Conservation (phyloP, 371 early-diverging fungal species). For the Apophysomyces sp. region DNA sequence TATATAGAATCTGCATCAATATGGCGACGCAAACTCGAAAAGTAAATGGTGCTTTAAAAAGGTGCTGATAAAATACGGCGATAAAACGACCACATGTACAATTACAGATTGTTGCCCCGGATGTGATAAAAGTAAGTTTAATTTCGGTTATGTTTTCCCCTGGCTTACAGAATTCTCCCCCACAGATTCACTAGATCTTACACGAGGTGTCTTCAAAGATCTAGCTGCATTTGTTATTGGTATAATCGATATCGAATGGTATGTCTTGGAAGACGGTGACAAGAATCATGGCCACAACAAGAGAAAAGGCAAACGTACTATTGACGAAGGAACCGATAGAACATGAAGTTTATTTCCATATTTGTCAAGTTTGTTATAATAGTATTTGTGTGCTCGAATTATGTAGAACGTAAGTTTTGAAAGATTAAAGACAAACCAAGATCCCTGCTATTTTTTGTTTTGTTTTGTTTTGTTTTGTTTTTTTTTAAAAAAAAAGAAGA, state of each 20-base stretch:
- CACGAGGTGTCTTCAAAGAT: constrained; percentile 58
- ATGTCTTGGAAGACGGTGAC: constrained; percentile 11
- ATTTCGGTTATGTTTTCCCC: not conserved
- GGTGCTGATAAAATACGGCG: constrained; percentile 23
- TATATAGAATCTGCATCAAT: constrained; percentile 32
- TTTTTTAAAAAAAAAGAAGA: no score
- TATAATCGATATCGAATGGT: constrained; percentile 58
- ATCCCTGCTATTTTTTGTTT: not conserved
- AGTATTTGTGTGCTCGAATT: not conserved
- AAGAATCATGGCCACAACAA: not conserved
- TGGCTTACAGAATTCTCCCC: not conserved
- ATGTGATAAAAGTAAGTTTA: constrained; percentile 27
- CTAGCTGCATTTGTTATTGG: constrained; percentile 48
- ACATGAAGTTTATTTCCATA: not conserved
- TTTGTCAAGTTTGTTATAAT: not conserved
- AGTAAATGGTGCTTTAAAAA: constrained; percentile 43
- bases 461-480: not conserved
- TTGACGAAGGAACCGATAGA: not conserved
- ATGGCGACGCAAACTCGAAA: constrained; percentile 27
- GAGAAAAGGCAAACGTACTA: not conserved
- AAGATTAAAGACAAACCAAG: not conserved
- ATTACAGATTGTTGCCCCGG: constrained; percentile 38
- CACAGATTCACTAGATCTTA: constrained; percentile 53
- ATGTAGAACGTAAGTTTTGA: constrained; percentile 2
- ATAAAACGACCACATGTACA: constrained; percentile 23